Evolutionary conservation across 331 rosid genomes (phyloP).

Genomic region (Rosa hybrid): DNA sequence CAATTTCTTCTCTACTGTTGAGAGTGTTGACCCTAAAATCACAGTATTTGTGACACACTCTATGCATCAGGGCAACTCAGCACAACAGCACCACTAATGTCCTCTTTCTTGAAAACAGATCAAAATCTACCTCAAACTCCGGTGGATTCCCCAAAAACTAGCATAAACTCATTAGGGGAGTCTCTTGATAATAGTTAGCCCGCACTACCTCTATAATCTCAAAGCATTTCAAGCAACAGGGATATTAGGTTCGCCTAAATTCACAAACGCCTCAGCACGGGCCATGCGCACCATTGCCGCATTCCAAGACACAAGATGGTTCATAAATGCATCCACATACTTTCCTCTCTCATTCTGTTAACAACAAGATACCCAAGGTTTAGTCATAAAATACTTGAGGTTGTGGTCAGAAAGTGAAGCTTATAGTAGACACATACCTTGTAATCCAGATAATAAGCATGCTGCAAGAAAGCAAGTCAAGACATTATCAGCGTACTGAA

Average conservation of each 20-base stretch:
- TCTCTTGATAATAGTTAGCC: not conserved
- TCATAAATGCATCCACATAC: slow-evolving; percentile 67
- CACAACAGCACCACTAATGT: not conserved
- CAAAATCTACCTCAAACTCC: not conserved
- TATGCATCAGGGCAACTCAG: not conserved
- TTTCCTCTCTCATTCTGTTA: slow-evolving; percentile 79
- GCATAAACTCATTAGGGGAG: not conserved
- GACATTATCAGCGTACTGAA: slow-evolving; percentile 25
- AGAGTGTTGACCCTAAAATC: not conserved
- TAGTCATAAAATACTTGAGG: slow-evolving; percentile 7
- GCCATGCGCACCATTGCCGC: slow-evolving; percentile 65
- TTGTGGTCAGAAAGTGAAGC: slow-evolving; percentile 6
- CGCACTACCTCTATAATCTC: not conserved
- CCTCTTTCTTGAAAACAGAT: not conserved
- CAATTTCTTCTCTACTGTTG: not conserved
- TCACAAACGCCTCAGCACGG: slow-evolving; percentile 74
- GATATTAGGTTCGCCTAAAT: slow-evolving; percentile 81
- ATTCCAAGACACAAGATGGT: slow-evolving; percentile 94
- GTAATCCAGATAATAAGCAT: slow-evolving; percentile 91
- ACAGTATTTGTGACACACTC: not conserved
- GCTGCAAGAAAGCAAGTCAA: slow-evolving; percentile 56
- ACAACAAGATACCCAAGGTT: slow-evolving; percentile 23
- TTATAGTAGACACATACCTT: slow-evolving; percentile 51
- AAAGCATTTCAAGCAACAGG: slow-evolving; percentile 58
- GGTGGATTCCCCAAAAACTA: not conserved